Conservation (phyloP, 2,329 filamentous ascomycete species). For the Laburnicola sp. region DNA sequence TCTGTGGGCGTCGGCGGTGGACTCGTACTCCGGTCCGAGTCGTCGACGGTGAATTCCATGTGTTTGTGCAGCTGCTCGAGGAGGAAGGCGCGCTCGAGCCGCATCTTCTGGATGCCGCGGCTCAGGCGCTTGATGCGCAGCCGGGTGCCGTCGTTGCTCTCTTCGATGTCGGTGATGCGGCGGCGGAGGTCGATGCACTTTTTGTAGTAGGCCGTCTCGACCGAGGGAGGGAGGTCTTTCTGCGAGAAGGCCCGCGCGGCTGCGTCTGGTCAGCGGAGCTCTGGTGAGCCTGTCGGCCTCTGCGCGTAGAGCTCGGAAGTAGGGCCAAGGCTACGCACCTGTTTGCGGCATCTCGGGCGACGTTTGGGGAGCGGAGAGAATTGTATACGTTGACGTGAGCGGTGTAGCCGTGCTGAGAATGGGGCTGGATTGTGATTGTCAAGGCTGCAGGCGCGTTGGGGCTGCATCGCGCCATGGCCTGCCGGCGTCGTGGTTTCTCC, state of each 20-base stretch:
- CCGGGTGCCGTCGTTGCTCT: slow-evolving; percentile 82
- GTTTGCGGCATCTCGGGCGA: slow-evolving; percentile 1
- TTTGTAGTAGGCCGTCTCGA: slow-evolving; percentile 92
- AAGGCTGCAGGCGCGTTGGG: background rate
- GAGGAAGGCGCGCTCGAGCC: slow-evolving; percentile 73
- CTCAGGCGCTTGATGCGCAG: slow-evolving; percentile 77
- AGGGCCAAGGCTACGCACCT: background rate
- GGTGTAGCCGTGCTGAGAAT: background rate
- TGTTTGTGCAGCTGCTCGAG: slow-evolving; percentile 54
- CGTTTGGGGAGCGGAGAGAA: background rate
- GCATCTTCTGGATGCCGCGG: slow-evolving; percentile 87
- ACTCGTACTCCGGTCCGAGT: slow-evolving; percentile 77
- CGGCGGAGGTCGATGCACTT: slow-evolving; percentile 96
- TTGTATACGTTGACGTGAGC: background rate
- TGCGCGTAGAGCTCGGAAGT: too few species aligned
- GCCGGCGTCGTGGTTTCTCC: background rate
- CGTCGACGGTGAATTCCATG: slow-evolving; percentile 53
- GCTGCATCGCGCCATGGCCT: background rate
- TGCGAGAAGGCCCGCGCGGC: slow-evolving; percentile 38
- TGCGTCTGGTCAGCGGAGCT: slow-evolving; percentile 8
- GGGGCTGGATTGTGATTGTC: background rate
- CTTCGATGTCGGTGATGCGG: slow-evolving; percentile 87
- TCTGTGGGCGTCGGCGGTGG: slow-evolving; percentile 80
- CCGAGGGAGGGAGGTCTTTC: slow-evolving; percentile 72
- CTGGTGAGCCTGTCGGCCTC: background rate